Percentiles rank a stretch among this genome's conserved stretches.
Evolutionary conservation across 2,329 filamentous ascomycete genomes (phyloP).

Genomic region (Alternaria metachromatica): DNA sequence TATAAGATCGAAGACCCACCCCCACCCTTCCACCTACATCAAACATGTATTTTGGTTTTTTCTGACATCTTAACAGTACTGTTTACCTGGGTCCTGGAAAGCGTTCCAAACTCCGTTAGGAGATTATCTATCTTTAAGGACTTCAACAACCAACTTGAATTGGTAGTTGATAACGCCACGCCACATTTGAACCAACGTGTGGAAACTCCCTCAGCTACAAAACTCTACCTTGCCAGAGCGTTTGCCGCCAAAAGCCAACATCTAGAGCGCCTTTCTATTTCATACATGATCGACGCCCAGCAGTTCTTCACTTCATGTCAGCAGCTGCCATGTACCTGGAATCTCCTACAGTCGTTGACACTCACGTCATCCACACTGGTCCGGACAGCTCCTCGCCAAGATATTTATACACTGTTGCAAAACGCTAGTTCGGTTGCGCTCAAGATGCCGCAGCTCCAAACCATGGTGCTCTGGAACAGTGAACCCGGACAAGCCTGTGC

Average conservation of each 20-base stretch:
- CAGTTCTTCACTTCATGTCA: slow-evolving; percentile 28
- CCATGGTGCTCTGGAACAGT: slow-evolving; percentile 31
- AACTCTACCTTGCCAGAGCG: slow-evolving; percentile 22
- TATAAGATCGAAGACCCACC: no score
- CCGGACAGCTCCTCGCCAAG: slow-evolving; percentile 20
- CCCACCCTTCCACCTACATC: slow-evolving; percentile 6
- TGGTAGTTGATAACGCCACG: slow-evolving; percentile 22
- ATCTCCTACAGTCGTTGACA: slow-evolving; percentile 26
- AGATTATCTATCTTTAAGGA: slow-evolving; percentile 30
- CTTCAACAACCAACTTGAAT: slow-evolving; percentile 26
- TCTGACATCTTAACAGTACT: slow-evolving; percentile 28
- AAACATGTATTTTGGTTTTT: slow-evolving; percentile 10
- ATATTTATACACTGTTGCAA: slow-evolving; percentile 26
- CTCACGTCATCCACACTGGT: slow-evolving; percentile 28
- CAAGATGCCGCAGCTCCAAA: slow-evolving; percentile 29
- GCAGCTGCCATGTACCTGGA: slow-evolving; percentile 29
- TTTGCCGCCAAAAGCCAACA: slow-evolving; percentile 27
- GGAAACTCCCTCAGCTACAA: slow-evolving; percentile 22
- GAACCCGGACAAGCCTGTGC: slow-evolving; percentile 25
- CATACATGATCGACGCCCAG: slow-evolving; percentile 32
- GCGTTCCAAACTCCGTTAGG: slow-evolving; percentile 28
- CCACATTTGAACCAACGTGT: slow-evolving; percentile 19
- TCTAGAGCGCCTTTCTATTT: slow-evolving; percentile 28
- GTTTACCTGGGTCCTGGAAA: slow-evolving; percentile 19
- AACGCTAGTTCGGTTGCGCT: slow-evolving; percentile 26